Percentiles rank a stretch among this genome's conserved stretches.
These are phyloP conservation scores for Schizophyllum amplum DNA, from an alignment of 1,284 basidiomycete species.

Conservation along the genomic window DNA sequence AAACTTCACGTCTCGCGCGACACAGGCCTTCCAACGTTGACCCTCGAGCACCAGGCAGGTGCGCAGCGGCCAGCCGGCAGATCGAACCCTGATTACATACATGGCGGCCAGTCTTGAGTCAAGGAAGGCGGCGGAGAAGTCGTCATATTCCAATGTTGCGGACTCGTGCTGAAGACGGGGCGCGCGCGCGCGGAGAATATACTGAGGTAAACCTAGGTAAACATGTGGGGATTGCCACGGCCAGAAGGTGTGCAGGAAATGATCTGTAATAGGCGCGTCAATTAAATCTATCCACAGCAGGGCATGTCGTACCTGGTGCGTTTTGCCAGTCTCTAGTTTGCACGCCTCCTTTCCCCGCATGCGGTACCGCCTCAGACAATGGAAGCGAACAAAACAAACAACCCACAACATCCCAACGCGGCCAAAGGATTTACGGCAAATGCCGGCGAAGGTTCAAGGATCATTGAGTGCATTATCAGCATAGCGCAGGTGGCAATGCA, in stretches of 20 bases:
- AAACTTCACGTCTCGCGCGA: not conserved
- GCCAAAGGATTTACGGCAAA: too few relatives aligned
- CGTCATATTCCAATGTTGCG: not conserved
- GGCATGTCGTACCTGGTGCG: too few relatives aligned
- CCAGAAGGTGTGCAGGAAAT: too few relatives aligned
- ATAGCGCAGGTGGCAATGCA: not conserved
- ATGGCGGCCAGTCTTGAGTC: not conserved
- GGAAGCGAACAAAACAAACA: too few relatives aligned
- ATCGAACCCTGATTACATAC: not conserved
- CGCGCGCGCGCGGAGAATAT: not conserved
- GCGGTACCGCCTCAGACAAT: too few relatives aligned
- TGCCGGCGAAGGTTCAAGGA: not conserved
- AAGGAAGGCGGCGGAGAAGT: not conserved
- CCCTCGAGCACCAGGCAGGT: not conserved
- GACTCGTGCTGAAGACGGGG: too few relatives aligned
- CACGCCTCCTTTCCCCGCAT: too few relatives aligned
- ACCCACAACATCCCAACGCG: too few relatives aligned
- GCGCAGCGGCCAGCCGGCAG: not conserved
- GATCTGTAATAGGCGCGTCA: too few relatives aligned
- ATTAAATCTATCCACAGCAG: too few relatives aligned
- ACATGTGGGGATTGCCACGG: not conserved
- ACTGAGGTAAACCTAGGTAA: not conserved
- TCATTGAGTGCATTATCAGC: not conserved
- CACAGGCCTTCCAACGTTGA: too few relatives aligned
- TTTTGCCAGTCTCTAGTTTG: too few relatives aligned